Percentiles rank a stretch among this genome's conserved stretches.
Conservation (phyloP, 306 rosid species). For the Lathyrus sativus region DNA sequence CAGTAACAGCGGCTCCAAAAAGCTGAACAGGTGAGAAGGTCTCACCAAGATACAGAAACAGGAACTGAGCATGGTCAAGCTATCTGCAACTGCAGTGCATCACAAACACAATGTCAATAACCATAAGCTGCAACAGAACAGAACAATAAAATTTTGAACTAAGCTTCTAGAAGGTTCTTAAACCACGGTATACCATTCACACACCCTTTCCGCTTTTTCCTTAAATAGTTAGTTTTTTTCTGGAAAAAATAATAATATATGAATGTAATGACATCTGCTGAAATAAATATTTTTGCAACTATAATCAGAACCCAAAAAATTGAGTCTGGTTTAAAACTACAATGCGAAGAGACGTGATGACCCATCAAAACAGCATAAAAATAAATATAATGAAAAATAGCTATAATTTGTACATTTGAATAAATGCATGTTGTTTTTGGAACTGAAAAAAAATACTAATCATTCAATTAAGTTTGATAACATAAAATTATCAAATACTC, state of each 20-base stretch:
- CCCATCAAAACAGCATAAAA: background rate
- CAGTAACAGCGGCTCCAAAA: conserved; percentile 67
- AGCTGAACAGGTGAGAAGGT: conserved; percentile 85
- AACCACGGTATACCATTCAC: conserved; percentile 2
- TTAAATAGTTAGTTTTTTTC: background rate
- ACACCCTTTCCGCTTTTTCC: background rate
- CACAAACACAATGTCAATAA: conserved; percentile 39
- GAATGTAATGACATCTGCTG: background rate
- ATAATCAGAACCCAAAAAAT: conserved; percentile 22
- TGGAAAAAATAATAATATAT: background rate
- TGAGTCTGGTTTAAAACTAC: conserved; percentile 13
- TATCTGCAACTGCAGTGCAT: conserved; percentile 73
- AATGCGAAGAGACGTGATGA: conserved; percentile 6
- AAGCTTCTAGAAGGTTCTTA: conserved; percentile 26
- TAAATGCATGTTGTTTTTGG: background rate
- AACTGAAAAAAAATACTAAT: background rate
- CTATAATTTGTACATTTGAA: conserved; percentile 4
- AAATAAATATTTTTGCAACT: conserved; percentile 17
- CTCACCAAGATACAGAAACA: conserved; percentile 78
- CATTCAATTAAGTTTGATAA: conserved; percentile 11
- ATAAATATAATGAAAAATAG: background rate
- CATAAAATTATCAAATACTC: conserved; percentile 21
- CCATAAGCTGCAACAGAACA: conserved; percentile 74
- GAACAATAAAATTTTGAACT: conserved; percentile 10
- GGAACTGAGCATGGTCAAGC: conserved; percentile 94